These are phyloP conservation scores for Saccharomycopsis crataegensis DNA, from an alignment of 1,139 yeast genomes.

Conservation along the genomic window DNA sequence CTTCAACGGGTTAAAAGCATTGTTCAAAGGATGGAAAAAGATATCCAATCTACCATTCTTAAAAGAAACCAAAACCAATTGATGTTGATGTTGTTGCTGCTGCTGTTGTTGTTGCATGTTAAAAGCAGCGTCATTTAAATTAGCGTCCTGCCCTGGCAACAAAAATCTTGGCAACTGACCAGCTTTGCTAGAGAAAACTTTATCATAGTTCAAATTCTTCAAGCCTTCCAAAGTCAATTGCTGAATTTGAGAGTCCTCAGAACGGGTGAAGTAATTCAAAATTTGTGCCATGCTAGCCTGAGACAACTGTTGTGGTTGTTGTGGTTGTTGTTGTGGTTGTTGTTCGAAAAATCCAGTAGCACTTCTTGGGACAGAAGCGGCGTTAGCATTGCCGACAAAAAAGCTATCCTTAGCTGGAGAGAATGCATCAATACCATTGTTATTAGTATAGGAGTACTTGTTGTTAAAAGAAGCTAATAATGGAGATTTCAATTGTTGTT, in stretches of 20 bases:
- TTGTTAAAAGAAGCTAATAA: slow-evolving; percentile 4
- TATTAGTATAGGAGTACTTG: slow-evolving; percentile 4
- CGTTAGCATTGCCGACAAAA: background rate
- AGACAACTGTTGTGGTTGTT: background rate
- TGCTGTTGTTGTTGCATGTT: slow-evolving; percentile 25
- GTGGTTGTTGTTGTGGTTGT: background rate
- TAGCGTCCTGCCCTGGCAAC: slow-evolving; percentile 23
- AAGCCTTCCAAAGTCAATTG: slow-evolving; percentile 27
- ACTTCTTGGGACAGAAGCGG: slow-evolving; percentile 10
- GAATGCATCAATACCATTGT: slow-evolving; percentile 1
- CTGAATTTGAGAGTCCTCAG: slow-evolving; percentile 37
- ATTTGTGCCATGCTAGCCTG: slow-evolving; percentile 3
- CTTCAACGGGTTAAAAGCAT: slow-evolving; percentile 33
- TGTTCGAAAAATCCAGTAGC: slow-evolving; percentile 1
- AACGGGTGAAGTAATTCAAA: slow-evolving; percentile 30
- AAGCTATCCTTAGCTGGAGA: slow-evolving; percentile 3
- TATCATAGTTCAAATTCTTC: slow-evolving; percentile 16
- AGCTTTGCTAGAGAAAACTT: slow-evolving; percentile 13
- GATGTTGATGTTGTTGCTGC: slow-evolving; percentile 23
- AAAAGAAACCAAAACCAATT: slow-evolving; percentile 66
- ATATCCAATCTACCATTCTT: slow-evolving; percentile 86
- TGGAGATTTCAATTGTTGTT: slow-evolving; percentile 12
- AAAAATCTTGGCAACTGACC: slow-evolving; percentile 18
- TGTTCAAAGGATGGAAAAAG: slow-evolving; percentile 50
- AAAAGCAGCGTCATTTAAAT: slow-evolving; percentile 22